Evolutionary conservation across 305 asterid genomes (phyloP).

Genomic region (Solanum hybrid): DNA sequence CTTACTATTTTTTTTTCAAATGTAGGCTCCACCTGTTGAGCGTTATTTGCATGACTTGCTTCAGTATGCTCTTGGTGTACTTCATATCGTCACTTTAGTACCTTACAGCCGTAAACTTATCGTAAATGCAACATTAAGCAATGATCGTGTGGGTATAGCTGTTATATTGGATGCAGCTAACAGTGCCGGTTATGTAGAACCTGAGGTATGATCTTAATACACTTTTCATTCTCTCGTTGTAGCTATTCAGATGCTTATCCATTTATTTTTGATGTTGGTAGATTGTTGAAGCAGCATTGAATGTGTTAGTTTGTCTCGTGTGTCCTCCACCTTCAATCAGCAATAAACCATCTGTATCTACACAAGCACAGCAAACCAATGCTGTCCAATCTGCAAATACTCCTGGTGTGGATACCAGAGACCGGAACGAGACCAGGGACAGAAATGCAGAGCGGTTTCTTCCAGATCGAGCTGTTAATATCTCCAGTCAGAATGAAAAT

Average conservation of each 20-base stretch:
- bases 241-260: background rate
- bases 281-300: conserved; percentile 93
- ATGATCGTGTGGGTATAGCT: conserved; percentile 91
- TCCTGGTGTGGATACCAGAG: conserved; percentile 32
- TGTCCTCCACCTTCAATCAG: conserved; percentile 99
- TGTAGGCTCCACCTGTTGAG: conserved; percentile 96
- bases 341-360: conserved; percentile 57
- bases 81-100: conserved; percentile 83
- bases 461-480: conserved; percentile 38
- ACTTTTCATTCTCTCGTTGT: background rate
- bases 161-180: conserved; percentile 94
- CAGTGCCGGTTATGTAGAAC: conserved; percentile 87
- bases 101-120: conserved; percentile 84
- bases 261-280: conserved; percentile 20
- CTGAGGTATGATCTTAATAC: conserved; percentile 57
- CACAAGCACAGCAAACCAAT: conserved; percentile 66
- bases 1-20: conserved; percentile 15
- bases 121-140: conserved; percentile 76
- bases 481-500: conserved; percentile 43
- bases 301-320: conserved; percentile 82
- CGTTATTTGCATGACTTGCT: conserved; percentile 94
- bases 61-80: conserved; percentile 88
- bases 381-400: conserved; percentile 48
- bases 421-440: conserved; percentile 31
- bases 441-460: conserved; percentile 43